These are phyloP conservation scores for Quercus aquifolioides DNA, from an alignment of 306 rosid genomes.

Conservation along the genomic window DNA sequence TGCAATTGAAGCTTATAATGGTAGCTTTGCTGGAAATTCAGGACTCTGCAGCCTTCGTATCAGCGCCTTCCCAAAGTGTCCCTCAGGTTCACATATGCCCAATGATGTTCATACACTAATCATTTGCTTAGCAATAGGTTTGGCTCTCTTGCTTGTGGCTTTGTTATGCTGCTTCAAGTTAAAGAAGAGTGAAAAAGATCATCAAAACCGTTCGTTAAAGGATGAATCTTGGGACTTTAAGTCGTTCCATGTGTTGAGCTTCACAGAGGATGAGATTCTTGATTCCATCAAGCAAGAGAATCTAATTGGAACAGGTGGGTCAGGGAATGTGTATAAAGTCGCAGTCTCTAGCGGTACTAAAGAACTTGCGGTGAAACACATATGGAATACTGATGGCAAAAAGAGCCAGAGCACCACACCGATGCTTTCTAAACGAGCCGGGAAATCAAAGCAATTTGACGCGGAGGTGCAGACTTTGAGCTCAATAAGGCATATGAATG, in stretches of 20 bases:
- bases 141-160: slow-evolving; percentile 21
- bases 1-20: slow-evolving; percentile 64
- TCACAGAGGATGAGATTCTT: slow-evolving; percentile 79
- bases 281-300: slow-evolving; percentile 82
- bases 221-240: slow-evolving; percentile 88
- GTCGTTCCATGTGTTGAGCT: slow-evolving; percentile 76
- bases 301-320: slow-evolving; percentile 86
- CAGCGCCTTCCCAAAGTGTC: slow-evolving; percentile 45
- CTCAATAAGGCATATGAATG: slow-evolving; percentile 88
- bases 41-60: slow-evolving; percentile 54
- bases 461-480: slow-evolving; percentile 82
- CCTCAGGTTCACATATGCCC: slow-evolving; percentile 36
- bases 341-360: slow-evolving; percentile 46
- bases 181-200: slow-evolving; percentile 37
- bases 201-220: slow-evolving; percentile 54
- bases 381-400: slow-evolving; percentile 61
- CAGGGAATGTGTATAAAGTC: slow-evolving; percentile 83
- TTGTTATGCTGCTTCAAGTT: slow-evolving; percentile 31
- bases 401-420: slow-evolving; percentile 46
- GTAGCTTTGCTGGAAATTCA: slow-evolving; percentile 71
- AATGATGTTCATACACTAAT: slow-evolving; percentile 41
- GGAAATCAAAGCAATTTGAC: slow-evolving; percentile 59
- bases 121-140: slow-evolving; percentile 44
- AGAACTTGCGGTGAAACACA: slow-evolving; percentile 88
- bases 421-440: slow-evolving; percentile 38